phyloP scores from a whole-genome alignment of 176 grass and related monocot genomes.

The Oryza rufipogon region DNA sequence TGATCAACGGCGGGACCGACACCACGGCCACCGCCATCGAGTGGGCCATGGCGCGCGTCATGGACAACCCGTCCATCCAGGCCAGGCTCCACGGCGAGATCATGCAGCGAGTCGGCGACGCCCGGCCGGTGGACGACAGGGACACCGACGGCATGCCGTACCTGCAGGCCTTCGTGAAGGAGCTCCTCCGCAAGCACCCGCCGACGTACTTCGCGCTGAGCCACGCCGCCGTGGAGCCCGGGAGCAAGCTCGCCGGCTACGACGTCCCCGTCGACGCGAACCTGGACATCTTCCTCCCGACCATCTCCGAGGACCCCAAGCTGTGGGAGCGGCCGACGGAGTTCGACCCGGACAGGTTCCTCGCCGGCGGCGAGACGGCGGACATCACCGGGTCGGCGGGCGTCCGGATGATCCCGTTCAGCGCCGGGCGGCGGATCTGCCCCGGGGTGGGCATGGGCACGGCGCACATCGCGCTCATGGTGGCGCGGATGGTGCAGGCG shows the following conservation, averaged over 20 bases:
- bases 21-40: slow-evolving; percentile 91
- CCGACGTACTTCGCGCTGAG: slow-evolving; percentile 91
- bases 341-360: slow-evolving; percentile 87
- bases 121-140: slow-evolving; percentile 65
- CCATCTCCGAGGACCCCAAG: slow-evolving; percentile 82
- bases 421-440: slow-evolving; percentile 82
- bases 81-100: slow-evolving; percentile 68
- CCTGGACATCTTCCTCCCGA: slow-evolving; percentile 79
- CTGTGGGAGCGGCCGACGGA: slow-evolving; percentile 66
- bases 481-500: slow-evolving; percentile 86
- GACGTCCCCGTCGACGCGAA: slow-evolving; percentile 81
- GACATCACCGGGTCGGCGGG: slow-evolving; percentile 91
- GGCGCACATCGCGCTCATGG: slow-evolving; percentile 82
- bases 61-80: slow-evolving; percentile 75
- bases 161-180: slow-evolving; percentile 95
- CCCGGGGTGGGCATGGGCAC: slow-evolving; percentile 84
- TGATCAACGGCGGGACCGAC: slow-evolving; percentile 89
- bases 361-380: slow-evolving; percentile 70
- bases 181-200: slow-evolving; percentile 93
- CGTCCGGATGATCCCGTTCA: slow-evolving; percentile 93
- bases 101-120: slow-evolving; percentile 47
- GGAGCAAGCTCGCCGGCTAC: slow-evolving; percentile 70
- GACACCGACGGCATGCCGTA: slow-evolving; percentile 82
- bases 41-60: slow-evolving; percentile 84
- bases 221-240: slow-evolving; percentile 61